Evolutionary conservation across 2,329 filamentous ascomycete species (phyloP), one percentile per base, ranked within the genome.

Genomic region (Ophidiomyces ophidiicola): DNA sequence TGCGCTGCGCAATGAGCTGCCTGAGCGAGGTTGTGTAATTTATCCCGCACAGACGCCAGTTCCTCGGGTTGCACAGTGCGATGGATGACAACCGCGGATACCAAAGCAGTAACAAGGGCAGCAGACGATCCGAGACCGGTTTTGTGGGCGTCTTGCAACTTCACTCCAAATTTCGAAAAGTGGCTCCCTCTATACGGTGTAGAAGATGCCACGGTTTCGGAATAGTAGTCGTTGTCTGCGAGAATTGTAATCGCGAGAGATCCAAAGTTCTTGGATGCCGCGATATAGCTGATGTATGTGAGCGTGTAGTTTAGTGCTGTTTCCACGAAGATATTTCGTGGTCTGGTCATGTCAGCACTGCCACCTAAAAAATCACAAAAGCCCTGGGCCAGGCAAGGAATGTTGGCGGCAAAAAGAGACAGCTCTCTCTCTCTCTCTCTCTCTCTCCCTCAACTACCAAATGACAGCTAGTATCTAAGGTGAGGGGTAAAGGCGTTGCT

Each of bases 161-260:
- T 74, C 11, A 88, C 78, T 30, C 74, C 71, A 62, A 94, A 94
- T 56, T 79, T 72, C 46, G 76, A 72, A 65, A 96, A 96, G 45
- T 76, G 76, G 11, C 55, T 53, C 7, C 49, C 49, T 52, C 61
- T 43, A 17, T 53, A 57, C 43, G 53, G 48, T 10, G 48, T 48
- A 32, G 53, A 59, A 40, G 58, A 56, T 12, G 67, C 56, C 18
- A 66, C 57, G 2, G 78, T 70, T 44, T 79, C 76, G 3, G 90
- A 94, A 68, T 96, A 98, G 71, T 98, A 98, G 66, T 92, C 84
- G 55, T 90, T 87, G 63, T 94, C 86, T 44, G 90, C 88, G 24
- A 96, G 74, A 57, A 98, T 88, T 45, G 82, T 86, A 58, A 96
- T 74, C 10, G 76, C 76, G 20, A 80, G 65, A 3, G 86, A 75